Evolutionary conservation across 2,329 filamentous ascomycete genomes (phyloP), one percentile per base, ranked within the genome.

Genomic region (Leptographium procerum): DNA sequence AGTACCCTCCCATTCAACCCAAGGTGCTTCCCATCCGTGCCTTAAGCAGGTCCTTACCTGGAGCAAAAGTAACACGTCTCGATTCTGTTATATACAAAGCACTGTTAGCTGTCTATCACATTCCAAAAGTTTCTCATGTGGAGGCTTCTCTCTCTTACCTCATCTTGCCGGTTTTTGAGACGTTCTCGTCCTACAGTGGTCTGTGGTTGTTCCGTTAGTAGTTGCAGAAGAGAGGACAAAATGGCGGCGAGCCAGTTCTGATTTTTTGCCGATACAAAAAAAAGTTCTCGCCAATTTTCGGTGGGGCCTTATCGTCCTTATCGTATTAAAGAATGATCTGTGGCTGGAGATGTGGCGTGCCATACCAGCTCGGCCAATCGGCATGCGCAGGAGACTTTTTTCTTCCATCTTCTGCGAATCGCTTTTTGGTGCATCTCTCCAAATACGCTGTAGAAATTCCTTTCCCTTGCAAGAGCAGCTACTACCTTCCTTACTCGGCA

Each of bases 11-110:
- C 77, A n/a, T n/a, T 76, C 34, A 85, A 85, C 65, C 78, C 50
- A 6, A 34, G 24, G n/a, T 33, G 53, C 57, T 56, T n/a, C 16
- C 11, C 33, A 24, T 29, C 36, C 36, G 47, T 52, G 33, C 55
- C 52, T 52, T 29, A 34, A 22, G 40, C 53, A 11, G 19, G 29
- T 50, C 13, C 59, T 56, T 77, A 55, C 85, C 81, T 78, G 62
- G 82, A 85, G 72, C 86, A 89, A 70, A 88, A 87, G 69, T 86
- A 85, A 71, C 85, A 88, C 53, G 81, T 85, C 71, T 87, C 84
- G 67, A 82, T 77, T 70, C 78, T 79, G 61, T 16, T 33, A 10
- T 43, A 9, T 4, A 33, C 22, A 31, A 28, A 43, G 1, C 9
- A 22, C 16, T 5, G 57, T 60, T 58, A 60, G 59, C 43, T 16